Percentiles rank a stretch among this genome's conserved stretches.
Evolutionary conservation across 2,329 filamentous ascomycete genomes (phyloP).

Genomic region (Fusarium albidum): DNA sequence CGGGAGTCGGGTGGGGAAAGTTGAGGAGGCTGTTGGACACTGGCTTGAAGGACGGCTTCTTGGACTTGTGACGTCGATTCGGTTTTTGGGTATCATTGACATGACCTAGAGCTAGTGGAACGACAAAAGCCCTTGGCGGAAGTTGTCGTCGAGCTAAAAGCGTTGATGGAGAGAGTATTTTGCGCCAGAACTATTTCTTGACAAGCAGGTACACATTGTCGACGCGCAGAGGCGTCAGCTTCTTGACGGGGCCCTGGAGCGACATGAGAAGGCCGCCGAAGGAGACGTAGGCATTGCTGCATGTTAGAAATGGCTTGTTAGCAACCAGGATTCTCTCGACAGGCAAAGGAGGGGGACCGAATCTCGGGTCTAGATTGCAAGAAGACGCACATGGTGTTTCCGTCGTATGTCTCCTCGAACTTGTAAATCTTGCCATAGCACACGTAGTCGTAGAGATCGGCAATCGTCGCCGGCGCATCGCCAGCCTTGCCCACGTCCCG

Average conservation of each 20-base stretch:
- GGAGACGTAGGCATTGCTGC: slow-evolving; percentile 90
- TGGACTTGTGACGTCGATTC: slow-evolving; percentile 19
- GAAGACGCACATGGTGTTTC: slow-evolving; percentile 76
- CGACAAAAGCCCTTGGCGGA: slow-evolving; percentile 11
- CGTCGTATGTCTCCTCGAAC: slow-evolving; percentile 81
- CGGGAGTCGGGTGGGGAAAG: background rate
- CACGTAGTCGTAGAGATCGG: slow-evolving; percentile 87
- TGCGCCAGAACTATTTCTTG: slow-evolving; percentile 73
- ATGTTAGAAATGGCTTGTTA: slow-evolving; percentile 16
- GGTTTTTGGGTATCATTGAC: slow-evolving; percentile 39
- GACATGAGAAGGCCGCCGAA: slow-evolving; percentile 93
- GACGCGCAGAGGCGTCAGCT: slow-evolving; percentile 88
- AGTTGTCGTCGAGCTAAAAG: slow-evolving; percentile 12
- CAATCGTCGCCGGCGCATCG: slow-evolving; percentile 66
- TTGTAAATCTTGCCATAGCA: slow-evolving; percentile 90
- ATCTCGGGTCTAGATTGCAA: background rate
- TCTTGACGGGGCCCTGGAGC: slow-evolving; percentile 94
- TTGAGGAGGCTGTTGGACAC: background rate
- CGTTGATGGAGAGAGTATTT: slow-evolving; percentile 16
- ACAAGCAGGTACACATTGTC: slow-evolving; percentile 93
- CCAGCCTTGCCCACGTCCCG: slow-evolving; percentile 70
- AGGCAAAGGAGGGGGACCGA: background rate
- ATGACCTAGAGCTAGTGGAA: slow-evolving; percentile 32
- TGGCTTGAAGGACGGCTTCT: slow-evolving; percentile 13
- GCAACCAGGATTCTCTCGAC: slow-evolving; percentile 4